Percentiles rank a stretch among this genome's conserved stretches.
phyloP scores from a whole-genome alignment of 139 green algal species.

The Picochlorum sp. region DNA sequence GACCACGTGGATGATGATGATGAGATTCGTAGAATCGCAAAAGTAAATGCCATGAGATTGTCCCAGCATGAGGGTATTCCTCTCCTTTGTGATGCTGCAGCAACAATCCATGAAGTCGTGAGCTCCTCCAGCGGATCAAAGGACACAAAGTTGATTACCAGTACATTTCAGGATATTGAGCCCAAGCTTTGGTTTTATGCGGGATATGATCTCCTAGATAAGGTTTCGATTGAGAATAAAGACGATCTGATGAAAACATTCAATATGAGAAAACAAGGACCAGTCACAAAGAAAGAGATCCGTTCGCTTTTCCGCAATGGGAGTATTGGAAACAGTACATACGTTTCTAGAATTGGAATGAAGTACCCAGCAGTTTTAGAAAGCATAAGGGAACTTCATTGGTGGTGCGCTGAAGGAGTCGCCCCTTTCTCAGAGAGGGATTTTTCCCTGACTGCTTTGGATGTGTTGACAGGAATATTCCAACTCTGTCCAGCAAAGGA shows the following conservation, averaged over 20 bases:
- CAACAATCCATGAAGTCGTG: conserved; percentile 66
- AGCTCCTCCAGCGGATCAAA: conserved; percentile 29
- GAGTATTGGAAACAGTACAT: conserved; percentile 33
- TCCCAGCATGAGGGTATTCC: conserved; percentile 57
- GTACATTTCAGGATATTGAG: conserved; percentile 38
- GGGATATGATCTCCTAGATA: not conserved
- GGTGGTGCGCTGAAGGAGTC: conserved; percentile 44
- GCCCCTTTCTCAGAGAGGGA: conserved; percentile 21
- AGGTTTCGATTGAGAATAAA: not conserved
- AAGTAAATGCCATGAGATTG: conserved; percentile 56
- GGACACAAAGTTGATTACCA: conserved; percentile 52
- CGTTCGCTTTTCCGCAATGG: conserved; percentile 38
- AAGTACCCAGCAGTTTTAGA: conserved; percentile 32
- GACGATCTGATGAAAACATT: not conserved
- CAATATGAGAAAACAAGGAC: conserved; percentile 36
- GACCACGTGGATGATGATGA: not conserved
- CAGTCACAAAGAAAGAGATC: conserved; percentile 64
- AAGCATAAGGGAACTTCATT: conserved; percentile 70
- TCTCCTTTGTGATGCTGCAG: conserved; percentile 75
- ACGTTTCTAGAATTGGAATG: conserved; percentile 57
- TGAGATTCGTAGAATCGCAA: conserved; percentile 14
- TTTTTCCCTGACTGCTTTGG: conserved; percentile 27
- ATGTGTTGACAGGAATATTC: conserved; percentile 52
- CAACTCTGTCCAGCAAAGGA: conserved; percentile 57
- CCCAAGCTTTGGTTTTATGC: conserved; percentile 66